These are phyloP conservation scores for Neurospora hispaniola DNA, from an alignment of 495 filamentous ascomycete species.

Conservation along the genomic window DNA sequence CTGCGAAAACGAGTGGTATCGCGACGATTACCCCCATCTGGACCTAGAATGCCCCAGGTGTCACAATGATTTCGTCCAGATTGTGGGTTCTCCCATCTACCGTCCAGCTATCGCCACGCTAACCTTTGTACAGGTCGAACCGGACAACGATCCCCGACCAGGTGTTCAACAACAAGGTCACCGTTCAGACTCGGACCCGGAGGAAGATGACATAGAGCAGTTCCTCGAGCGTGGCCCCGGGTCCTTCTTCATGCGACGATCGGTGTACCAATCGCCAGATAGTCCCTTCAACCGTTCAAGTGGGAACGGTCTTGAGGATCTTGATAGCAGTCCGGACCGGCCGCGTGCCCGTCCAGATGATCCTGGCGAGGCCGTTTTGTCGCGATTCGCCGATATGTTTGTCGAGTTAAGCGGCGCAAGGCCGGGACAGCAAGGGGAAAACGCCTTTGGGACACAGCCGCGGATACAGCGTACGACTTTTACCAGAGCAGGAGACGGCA, in stretches of 20 bases:
- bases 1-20: slow-evolving; percentile 71
- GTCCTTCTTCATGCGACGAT: slow-evolving; percentile 28
- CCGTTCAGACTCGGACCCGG: slow-evolving; percentile 35
- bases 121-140: slow-evolving; percentile 25
- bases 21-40: slow-evolving; percentile 42
- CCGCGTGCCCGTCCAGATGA: background rate
- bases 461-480: slow-evolving; percentile 14
- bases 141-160: slow-evolving; percentile 28
- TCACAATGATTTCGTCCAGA: slow-evolving; percentile 68
- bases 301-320: background rate
- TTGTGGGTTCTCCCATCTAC: slow-evolving; percentile 42
- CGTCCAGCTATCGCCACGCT: slow-evolving; percentile 8
- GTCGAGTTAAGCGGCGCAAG: slow-evolving; percentile 16
- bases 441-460: slow-evolving; percentile 2
- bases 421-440: background rate
- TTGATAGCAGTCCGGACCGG: background rate
- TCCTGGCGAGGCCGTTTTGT: slow-evolving; percentile 25
- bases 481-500: slow-evolving; percentile 10
- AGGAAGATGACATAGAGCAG: slow-evolving; percentile 38
- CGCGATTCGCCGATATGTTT: slow-evolving; percentile 33
- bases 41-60: slow-evolving; percentile 65
- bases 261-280: slow-evolving; percentile 6
- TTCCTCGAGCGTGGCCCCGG: slow-evolving; percentile 33
- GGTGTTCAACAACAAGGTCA: slow-evolving; percentile 27
- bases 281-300: background rate